phyloP scores from a whole-genome alignment of 192 early-diverging fungal species.

The Backusella morwellensis region DNA sequence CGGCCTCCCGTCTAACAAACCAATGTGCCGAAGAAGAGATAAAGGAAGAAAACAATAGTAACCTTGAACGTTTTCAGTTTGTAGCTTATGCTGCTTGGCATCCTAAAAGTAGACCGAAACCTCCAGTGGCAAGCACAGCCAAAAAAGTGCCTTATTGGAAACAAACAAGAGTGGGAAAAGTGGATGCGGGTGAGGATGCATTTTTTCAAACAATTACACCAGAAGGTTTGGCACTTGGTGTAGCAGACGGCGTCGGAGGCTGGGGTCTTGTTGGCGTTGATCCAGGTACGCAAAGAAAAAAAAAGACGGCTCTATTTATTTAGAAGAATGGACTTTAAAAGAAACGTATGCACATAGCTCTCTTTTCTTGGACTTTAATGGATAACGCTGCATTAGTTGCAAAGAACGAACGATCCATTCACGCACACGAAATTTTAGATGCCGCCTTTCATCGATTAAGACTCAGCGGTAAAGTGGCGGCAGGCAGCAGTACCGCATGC shows the following conservation, averaged over 20 bases:
- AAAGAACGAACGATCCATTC: slow-evolving; percentile 30
- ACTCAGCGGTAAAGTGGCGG: slow-evolving; percentile 50
- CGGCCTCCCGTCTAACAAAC: not conserved
- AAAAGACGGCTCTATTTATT: not conserved
- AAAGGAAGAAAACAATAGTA: not conserved
- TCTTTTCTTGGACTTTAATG: slow-evolving; percentile 60
- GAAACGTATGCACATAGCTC: slow-evolving; percentile 25
- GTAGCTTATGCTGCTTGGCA: slow-evolving; percentile 33
- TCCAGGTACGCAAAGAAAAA: slow-evolving; percentile 13
- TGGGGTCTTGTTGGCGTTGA: slow-evolving; percentile 51
- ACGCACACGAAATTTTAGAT: slow-evolving; percentile 51
- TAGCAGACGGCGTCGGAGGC: slow-evolving; percentile 61
- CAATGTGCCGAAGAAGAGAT: not conserved
- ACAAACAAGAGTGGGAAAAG: slow-evolving; percentile 47
- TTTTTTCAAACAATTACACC: slow-evolving; percentile 55
- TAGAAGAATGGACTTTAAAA: not conserved
- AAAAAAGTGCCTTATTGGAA: slow-evolving; percentile 39
- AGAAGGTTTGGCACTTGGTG: slow-evolving; percentile 51
- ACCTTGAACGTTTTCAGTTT: slow-evolving; percentile 21
- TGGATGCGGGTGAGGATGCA: slow-evolving; percentile 62
- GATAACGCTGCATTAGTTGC: slow-evolving; percentile 55
- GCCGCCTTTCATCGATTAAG: slow-evolving; percentile 48
- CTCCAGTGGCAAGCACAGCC: not conserved
- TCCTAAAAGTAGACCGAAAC: not conserved
- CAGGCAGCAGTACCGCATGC: slow-evolving; percentile 57